Conservation (phyloP, 202 grass and related monocot genomes). For the Setaria italica region DNA sequence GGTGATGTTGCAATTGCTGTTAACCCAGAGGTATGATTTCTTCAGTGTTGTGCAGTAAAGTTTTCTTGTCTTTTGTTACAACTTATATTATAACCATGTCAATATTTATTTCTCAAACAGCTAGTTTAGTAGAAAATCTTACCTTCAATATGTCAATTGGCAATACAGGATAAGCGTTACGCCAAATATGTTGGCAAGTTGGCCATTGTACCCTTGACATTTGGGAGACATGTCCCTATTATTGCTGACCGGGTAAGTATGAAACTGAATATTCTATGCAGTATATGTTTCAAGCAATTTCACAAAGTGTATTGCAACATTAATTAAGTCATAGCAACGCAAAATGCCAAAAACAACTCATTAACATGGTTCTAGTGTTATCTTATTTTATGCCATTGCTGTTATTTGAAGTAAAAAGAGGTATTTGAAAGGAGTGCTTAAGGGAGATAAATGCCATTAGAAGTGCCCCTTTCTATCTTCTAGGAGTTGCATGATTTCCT, state of each 20-base stretch:
- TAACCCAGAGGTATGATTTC: slow-evolving; percentile 72
- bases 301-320: background rate
- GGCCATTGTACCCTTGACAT: slow-evolving; percentile 98
- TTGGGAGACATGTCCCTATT: slow-evolving; percentile 93
- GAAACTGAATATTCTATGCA: slow-evolving; percentile 17
- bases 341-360: slow-evolving; percentile 19
- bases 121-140: slow-evolving; percentile 34
- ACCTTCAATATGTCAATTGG: slow-evolving; percentile 29
- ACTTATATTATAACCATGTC: slow-evolving; percentile 13
- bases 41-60: slow-evolving; percentile 12
- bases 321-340: slow-evolving; percentile 37
- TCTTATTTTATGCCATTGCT: slow-evolving; percentile 5
- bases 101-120: slow-evolving; percentile 34
- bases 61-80: background rate
- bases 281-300: slow-evolving; percentile 34
- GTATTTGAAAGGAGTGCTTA: slow-evolving; percentile 32
- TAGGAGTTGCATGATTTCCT: slow-evolving; percentile 19
- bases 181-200: slow-evolving; percentile 76
- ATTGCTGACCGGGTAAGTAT: slow-evolving; percentile 83
- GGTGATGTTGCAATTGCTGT: slow-evolving; percentile 96
- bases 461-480: slow-evolving; percentile 10
- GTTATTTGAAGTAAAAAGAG: slow-evolving; percentile 11
- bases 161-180: slow-evolving; percentile 87
- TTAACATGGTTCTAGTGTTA: background rate
- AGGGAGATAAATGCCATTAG: background rate